These are phyloP conservation scores for Chlorociboria aeruginascens DNA, from an alignment of 495 filamentous ascomycete genomes.

Conservation along the genomic window DNA sequence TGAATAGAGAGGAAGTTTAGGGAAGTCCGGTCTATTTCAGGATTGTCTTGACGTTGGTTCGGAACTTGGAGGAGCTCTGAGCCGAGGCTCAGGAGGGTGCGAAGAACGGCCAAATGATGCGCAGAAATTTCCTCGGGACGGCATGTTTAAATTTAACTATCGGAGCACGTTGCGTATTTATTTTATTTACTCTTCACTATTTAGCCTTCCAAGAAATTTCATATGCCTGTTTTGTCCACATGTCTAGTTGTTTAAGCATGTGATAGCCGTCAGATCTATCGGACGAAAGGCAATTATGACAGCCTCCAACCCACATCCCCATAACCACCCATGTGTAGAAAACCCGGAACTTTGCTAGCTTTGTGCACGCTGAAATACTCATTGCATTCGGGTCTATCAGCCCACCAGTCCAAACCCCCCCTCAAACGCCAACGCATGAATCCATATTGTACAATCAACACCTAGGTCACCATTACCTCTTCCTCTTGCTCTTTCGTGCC, in stretches of 20 bases:
- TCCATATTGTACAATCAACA: background rate
- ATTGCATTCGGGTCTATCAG: background rate
- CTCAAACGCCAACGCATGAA: background rate
- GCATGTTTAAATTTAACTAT: background rate
- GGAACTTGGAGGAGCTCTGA: background rate
- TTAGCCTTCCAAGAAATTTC: no score
- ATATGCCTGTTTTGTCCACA: no score
- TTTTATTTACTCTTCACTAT: background rate
- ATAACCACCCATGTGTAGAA: no score
- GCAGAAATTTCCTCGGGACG: slow-evolving; percentile 5
- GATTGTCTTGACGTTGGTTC: no score
- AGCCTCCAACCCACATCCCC: no score
- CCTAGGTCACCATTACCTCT: slow-evolving; percentile 2
- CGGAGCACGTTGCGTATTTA: no score
- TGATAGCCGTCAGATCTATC: no score
- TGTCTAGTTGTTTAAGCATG: no score
- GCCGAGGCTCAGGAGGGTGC: slow-evolving; percentile 8
- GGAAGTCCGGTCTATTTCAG: no score
- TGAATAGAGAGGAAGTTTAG: slow-evolving; percentile 10
- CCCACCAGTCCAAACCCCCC: no score
- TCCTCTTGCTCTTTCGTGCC: slow-evolving; percentile 18
- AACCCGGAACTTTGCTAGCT: background rate
- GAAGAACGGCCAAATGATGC: no score
- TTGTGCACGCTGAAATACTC: background rate
- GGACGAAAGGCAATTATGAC: no score